Conservation (phyloP, 2,329 filamentous ascomycete genomes). For the Sarocladiaceae sp. region DNA sequence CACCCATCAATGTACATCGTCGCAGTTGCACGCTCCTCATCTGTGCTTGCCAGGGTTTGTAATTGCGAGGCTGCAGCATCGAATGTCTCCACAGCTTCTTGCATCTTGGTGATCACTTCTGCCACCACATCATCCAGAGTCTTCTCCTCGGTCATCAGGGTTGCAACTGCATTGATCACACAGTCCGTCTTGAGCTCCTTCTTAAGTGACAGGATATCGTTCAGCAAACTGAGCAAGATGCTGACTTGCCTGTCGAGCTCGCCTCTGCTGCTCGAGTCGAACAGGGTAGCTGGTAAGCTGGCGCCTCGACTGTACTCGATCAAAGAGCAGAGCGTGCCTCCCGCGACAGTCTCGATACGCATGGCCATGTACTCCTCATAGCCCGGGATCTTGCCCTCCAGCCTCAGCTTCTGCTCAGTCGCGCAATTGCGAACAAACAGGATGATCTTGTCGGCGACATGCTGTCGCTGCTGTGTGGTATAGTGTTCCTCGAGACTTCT, state of each 20-base stretch:
- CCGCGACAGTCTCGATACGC: constrained; percentile 21
- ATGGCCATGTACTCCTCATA: constrained; percentile 23
- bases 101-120: constrained; percentile 17
- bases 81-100: constrained; percentile 17
- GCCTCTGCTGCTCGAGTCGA: constrained; percentile 9
- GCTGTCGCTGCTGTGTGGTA: constrained; percentile 13
- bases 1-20: constrained; percentile 24
- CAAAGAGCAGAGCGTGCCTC: constrained; percentile 20
- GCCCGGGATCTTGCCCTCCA: constrained; percentile 18
- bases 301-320: constrained; percentile 18
- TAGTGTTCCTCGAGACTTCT: constrained; percentile 17
- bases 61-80: constrained; percentile 17
- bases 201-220: constrained; percentile 25
- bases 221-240: constrained; percentile 20
- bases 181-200: constrained; percentile 23
- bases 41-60: constrained; percentile 10
- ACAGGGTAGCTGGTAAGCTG: constrained; percentile 12
- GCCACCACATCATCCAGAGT: constrained; percentile 18
- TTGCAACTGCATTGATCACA: constrained; percentile 23
- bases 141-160: constrained; percentile 18
- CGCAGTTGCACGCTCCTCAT: constrained; percentile 12
- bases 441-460: constrained; percentile 17
- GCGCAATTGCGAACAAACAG: constrained; percentile 20
- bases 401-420: constrained; percentile 21
- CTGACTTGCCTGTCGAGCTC: constrained; percentile 20